Percentiles rank a stretch among this genome's conserved stretches.
These are phyloP conservation scores for Singerocomus inundabilis DNA, from an alignment of 1,284 basidiomycete genomes.

Conservation along the genomic window DNA sequence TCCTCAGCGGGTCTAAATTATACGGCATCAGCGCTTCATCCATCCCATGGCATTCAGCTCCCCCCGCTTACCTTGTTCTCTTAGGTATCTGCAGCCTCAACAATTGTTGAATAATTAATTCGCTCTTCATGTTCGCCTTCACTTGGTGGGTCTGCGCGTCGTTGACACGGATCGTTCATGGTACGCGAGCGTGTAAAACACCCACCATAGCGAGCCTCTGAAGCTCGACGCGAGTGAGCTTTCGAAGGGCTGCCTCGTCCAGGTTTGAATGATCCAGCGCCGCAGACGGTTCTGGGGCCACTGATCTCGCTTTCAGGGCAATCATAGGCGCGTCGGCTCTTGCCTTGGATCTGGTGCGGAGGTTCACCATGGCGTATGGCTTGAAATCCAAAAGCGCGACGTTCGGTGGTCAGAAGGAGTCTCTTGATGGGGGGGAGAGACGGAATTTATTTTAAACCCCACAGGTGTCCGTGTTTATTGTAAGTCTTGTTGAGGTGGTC, in stretches of 20 bases:
- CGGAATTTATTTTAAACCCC: not conserved
- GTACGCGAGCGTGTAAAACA: not conserved
- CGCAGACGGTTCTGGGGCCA: not conserved
- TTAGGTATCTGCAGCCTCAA: constrained; percentile 8
- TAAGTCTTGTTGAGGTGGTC: constrained; percentile 2
- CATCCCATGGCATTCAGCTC: not conserved
- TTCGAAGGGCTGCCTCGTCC: constrained; percentile 22
- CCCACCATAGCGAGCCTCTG: constrained; percentile 32
- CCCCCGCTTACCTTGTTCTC: constrained; percentile 9
- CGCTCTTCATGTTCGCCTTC: constrained; percentile 29
- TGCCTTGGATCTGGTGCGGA: constrained; percentile 9
- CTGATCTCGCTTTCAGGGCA: not conserved
- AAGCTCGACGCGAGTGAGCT: constrained; percentile 24
- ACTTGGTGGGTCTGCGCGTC: constrained; percentile 19
- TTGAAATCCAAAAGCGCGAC: not conserved
- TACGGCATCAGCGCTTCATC: not conserved
- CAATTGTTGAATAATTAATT: constrained; percentile 25
- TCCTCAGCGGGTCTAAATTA: constrained; percentile 12
- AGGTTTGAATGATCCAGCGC: not conserved
- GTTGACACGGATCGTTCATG: not conserved
- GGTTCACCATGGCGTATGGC: constrained; percentile 10
- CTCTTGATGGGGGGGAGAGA: not conserved
- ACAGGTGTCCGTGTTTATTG: constrained; percentile 10
- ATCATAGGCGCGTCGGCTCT: not conserved
- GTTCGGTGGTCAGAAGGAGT: not conserved